These are phyloP conservation scores for Volutella citrinella DNA, from an alignment of 2,329 filamentous ascomycete genomes.

Conservation along the genomic window DNA sequence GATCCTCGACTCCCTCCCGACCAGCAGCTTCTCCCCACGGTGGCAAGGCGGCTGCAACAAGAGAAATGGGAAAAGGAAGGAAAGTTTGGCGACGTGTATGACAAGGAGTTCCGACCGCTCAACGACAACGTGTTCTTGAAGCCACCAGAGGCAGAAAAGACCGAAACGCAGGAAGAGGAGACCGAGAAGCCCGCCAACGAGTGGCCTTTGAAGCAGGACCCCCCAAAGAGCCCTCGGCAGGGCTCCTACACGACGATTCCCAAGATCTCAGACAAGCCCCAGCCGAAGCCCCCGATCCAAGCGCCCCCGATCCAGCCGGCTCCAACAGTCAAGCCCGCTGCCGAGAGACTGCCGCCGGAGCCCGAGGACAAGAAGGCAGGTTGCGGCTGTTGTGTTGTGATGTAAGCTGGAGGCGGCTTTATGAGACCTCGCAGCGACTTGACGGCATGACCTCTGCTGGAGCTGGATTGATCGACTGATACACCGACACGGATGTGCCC, in stretches of 20 bases:
- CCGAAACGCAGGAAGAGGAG: slow-evolving; percentile 12
- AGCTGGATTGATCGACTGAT: no score
- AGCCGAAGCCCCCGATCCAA: no score
- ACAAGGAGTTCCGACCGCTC: slow-evolving; percentile 81
- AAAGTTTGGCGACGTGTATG: slow-evolving; percentile 79
- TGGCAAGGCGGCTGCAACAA: slow-evolving; percentile 86
- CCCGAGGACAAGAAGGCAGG: no score
- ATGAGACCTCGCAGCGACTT: no score
- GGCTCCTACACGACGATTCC: slow-evolving; percentile 63
- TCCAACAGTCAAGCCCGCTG: no score
- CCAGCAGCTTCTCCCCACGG: slow-evolving; percentile 91
- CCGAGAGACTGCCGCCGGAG: no score
- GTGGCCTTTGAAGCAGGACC: slow-evolving; percentile 56
- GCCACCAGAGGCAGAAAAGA: slow-evolving; percentile 39
- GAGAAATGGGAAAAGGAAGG: slow-evolving; percentile 95
- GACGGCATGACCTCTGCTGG: no score
- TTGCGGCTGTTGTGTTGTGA: slow-evolving; percentile 52
- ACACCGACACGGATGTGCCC: no score
- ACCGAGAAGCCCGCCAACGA: slow-evolving; percentile 35
- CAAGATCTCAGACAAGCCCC: slow-evolving; percentile 44
- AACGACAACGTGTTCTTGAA: slow-evolving; percentile 60
- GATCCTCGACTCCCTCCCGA: slow-evolving; percentile 92
- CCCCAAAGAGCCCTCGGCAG: slow-evolving; percentile 41
- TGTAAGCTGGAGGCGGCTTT: slow-evolving; percentile 33
- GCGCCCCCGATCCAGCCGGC: no score